phyloP scores from a whole-genome alignment of 208 protist species.

The Leishmania martiniquensis region DNA sequence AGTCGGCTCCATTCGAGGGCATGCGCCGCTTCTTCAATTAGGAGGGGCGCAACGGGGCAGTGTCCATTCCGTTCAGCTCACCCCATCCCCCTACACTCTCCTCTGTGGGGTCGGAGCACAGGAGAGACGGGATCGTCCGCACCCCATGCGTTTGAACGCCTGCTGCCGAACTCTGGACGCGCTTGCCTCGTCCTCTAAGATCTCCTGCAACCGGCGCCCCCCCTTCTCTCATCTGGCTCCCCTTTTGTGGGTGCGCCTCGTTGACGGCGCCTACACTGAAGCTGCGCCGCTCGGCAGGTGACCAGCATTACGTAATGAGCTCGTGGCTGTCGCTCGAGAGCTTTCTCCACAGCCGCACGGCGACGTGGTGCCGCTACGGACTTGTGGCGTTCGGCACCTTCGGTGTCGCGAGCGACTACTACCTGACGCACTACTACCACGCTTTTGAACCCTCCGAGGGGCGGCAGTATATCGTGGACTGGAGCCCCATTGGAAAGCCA shows the following conservation, averaged over 20 bases:
- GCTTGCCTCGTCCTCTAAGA: too few relatives aligned
- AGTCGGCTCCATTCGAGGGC: too few relatives aligned
- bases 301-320: slow-evolving; percentile 46
- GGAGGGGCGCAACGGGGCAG: too few relatives aligned
- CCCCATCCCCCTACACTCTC: background rate
- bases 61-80: too few relatives aligned
- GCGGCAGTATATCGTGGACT: slow-evolving; percentile 70
- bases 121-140: too few relatives aligned
- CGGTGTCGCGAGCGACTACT: slow-evolving; percentile 85
- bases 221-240: background rate
- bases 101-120: too few relatives aligned
- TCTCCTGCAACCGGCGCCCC: too few relatives aligned
- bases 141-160: too few relatives aligned
- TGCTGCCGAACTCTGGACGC: background rate
- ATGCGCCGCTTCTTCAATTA: too few relatives aligned
- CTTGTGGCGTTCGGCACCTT: slow-evolving; percentile 56
- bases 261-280: background rate
- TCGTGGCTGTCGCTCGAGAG: slow-evolving; percentile 81
- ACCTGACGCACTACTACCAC: slow-evolving; percentile 79
- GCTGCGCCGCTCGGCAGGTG: background rate
- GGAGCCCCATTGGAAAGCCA: slow-evolving; percentile 73
- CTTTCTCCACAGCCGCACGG: slow-evolving; percentile 63
- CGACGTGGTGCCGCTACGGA: slow-evolving; percentile 66
- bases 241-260: background rate
- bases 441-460: slow-evolving; percentile 75